Conservation (phyloP, 495 filamentous ascomycete genomes). For the Aspergillus funiculosus region DNA sequence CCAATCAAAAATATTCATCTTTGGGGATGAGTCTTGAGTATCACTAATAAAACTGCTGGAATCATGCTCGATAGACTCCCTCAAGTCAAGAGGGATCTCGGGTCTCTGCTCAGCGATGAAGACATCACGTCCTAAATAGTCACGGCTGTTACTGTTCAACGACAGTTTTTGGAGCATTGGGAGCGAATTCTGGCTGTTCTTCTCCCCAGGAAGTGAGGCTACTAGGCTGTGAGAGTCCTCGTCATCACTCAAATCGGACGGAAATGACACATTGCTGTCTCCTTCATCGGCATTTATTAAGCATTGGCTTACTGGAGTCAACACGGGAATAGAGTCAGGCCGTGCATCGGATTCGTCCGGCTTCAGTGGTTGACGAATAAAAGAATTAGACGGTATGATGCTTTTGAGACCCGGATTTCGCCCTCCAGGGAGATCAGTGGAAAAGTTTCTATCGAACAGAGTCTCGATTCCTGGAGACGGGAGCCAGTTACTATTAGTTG, state of each 20-base stretch:
- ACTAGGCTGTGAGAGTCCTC: conserved; percentile 33
- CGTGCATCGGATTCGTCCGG: conserved; percentile 16
- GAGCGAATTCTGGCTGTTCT: conserved; percentile 7
- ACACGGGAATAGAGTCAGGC: neutral
- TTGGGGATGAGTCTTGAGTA: conserved; percentile 20
- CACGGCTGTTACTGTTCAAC: neutral
- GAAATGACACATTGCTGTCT: conserved; percentile 21
- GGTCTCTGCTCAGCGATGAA: neutral
- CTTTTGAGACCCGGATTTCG: conserved; percentile 55
- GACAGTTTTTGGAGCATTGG: neutral
- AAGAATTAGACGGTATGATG: conserved; percentile 40
- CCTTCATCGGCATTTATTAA: conserved; percentile 8
- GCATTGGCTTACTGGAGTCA: conserved; percentile 31
- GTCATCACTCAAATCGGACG: conserved; percentile 25
- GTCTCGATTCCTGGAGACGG: conserved; percentile 65
- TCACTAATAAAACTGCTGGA: conserved; percentile 11
- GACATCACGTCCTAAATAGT: neutral
- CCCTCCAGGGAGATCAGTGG: conserved; percentile 47
- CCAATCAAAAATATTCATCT: conserved; percentile 74
- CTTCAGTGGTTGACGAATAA: conserved; percentile 26
- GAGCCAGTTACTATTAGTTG: conserved; percentile 48
- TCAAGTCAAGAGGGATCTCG: conserved; percentile 1
- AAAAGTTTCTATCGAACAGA: conserved; percentile 81
- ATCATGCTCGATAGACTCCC: conserved; percentile 5
- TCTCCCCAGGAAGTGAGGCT: conserved; percentile 29